Evolutionary conservation across 2,329 filamentous ascomycete genomes (phyloP), one percentile per base, ranked within the genome.

Genomic region (Epichloe elymi): DNA sequence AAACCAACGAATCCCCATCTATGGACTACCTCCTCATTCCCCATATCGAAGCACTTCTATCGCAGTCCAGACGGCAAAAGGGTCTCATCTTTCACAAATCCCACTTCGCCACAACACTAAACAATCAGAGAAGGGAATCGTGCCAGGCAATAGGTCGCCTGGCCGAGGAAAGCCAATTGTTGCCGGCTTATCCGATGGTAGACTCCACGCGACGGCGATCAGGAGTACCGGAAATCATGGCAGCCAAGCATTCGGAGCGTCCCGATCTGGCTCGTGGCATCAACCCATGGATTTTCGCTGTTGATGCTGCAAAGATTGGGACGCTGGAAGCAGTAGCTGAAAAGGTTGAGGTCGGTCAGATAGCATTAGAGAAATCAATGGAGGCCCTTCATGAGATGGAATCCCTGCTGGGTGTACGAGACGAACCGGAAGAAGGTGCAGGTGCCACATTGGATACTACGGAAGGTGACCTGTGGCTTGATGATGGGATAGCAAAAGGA

Each of bases 101-200:
- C 0, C 74, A 83, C 59, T 65, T 81, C 46, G 76, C 72, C 52
- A 60, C 69, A 15, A 61, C 68, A 15, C 63, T 85, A 12, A 61
- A 70, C 19, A 75, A 71, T 54, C 73, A 80, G 55, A 67, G 70
- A 20, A 74, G 74, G 53, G 74, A 79, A 11, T 69, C 70, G 14
- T 67, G 68, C 49, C 73, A 77, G 60, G 61, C 66, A 2, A 65
- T 84, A 7, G 71, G 73, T 46, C 76, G 74, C 51, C 66, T 84
- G 3, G 71, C 74, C 11, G 75, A 83, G 46, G 80, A 83, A 59
- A 84, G 80, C 58, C 78, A 81, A 55, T 66, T 85, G 15, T 69
- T 85, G 12, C 74, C 74, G 2, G 65, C 69, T 8, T 71, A 80
- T 55, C 72, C 76, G 1, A 64, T 70, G 56, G 68, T 71, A 3